These are phyloP conservation scores for Zopfochytrium polystomum DNA, from an alignment of 371 early-diverging fungal genomes.

Conservation along the genomic window DNA sequence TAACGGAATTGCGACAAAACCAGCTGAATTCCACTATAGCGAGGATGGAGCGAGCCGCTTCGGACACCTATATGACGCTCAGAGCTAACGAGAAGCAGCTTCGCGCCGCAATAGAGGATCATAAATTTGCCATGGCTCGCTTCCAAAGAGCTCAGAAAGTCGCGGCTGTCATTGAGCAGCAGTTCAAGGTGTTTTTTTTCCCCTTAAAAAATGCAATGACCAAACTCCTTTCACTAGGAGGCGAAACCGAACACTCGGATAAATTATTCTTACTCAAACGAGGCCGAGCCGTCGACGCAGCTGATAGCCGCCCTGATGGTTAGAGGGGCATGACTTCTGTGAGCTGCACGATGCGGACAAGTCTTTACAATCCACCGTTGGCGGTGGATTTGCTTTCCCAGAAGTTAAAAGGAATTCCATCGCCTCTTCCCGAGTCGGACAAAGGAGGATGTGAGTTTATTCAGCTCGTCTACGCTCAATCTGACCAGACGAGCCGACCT, in stretches of 20 bases:
- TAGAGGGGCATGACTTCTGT: no score
- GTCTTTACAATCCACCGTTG: no score
- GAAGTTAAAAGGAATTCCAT: no score
- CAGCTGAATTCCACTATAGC: slow-evolving; percentile 16
- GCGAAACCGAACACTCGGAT: slow-evolving; percentile 47
- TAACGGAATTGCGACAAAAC: background rate
- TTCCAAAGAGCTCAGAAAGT: slow-evolving; percentile 32
- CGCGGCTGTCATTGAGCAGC: slow-evolving; percentile 44
- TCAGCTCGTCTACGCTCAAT: no score
- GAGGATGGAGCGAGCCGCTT: slow-evolving; percentile 12
- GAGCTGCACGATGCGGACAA: no score
- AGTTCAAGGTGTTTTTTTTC: slow-evolving; percentile 36
- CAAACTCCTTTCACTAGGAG: slow-evolving; percentile 23
- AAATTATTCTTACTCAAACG: slow-evolving; percentile 36
- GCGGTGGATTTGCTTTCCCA: no score
- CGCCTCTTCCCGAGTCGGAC: no score
- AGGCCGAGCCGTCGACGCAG: slow-evolving; percentile 44
- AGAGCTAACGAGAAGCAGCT: slow-evolving; percentile 15
- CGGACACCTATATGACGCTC: slow-evolving; percentile 4
- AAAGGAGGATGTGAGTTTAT: no score
- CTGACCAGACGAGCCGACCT: no score
- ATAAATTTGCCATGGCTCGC: slow-evolving; percentile 12
- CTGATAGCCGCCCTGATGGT: slow-evolving; percentile 39
- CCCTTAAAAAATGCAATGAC: no score
- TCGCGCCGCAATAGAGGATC: slow-evolving; percentile 8